phyloP scores from a whole-genome alignment of 164 flowering plant genomes.

The Warburgia ugandensis region DNA sequence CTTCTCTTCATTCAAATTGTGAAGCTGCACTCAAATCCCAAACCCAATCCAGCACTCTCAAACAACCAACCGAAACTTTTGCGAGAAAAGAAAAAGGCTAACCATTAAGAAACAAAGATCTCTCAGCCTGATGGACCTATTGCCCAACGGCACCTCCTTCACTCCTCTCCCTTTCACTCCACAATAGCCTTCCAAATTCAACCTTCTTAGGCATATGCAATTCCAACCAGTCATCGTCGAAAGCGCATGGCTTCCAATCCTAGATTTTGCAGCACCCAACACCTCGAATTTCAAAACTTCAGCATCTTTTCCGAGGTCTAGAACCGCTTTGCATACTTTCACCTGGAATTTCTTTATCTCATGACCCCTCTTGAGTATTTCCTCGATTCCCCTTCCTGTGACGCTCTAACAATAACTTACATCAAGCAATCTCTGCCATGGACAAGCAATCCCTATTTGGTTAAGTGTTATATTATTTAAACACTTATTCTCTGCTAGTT shows the following conservation, averaged over 20 bases:
- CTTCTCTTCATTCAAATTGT: too few relatives aligned
- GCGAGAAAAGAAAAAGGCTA: too few relatives aligned
- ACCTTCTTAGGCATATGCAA: constrained; percentile 22
- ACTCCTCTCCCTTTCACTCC: constrained; percentile 37
- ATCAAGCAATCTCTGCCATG: constrained; percentile 31
- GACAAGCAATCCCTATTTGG: constrained; percentile 27
- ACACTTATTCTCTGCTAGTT: constrained; percentile 22
- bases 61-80: too few relatives aligned
- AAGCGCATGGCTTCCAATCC: constrained; percentile 33
- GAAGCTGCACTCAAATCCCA: too few relatives aligned
- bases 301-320: constrained; percentile 11
- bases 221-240: constrained; percentile 17
- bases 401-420: constrained; percentile 26
- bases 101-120: too few relatives aligned
- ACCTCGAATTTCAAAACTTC: constrained; percentile 32
- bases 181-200: constrained; percentile 37
- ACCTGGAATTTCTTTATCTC: constrained; percentile 31
- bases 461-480: constrained; percentile 24
- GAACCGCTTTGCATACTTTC: constrained; percentile 19
- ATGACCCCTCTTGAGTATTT: constrained; percentile 23
- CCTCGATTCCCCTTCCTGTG: constrained; percentile 32
- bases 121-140: background rate
- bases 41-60: too few relatives aligned
- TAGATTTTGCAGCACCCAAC: constrained; percentile 19
- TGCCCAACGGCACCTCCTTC: background rate